A percentile compares a stretch with the other conserved stretches of the same genome.
Evolutionary conservation across 352 stramenopile species (phyloP).

Genomic region (Phytopythium sindhum): DNA sequence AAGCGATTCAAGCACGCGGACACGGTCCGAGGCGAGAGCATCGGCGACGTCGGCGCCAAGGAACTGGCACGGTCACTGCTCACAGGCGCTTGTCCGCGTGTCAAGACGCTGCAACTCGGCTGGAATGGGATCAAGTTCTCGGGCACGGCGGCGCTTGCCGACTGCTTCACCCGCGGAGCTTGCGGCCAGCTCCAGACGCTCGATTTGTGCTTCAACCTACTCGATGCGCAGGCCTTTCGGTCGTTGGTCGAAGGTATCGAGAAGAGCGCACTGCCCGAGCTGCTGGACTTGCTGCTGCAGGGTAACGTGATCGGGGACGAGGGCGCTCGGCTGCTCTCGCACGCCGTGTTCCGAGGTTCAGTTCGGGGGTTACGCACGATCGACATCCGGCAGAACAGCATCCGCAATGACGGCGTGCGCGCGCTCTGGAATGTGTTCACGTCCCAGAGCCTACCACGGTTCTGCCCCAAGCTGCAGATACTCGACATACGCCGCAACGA

Average conservation of each 20-base stretch:
- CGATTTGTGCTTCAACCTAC: slow-evolving; percentile 63
- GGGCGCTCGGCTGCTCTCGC: slow-evolving; percentile 46
- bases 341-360: slow-evolving; percentile 53
- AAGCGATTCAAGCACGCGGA: slow-evolving; percentile 75
- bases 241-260: slow-evolving; percentile 41
- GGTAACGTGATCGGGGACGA: slow-evolving; percentile 62
- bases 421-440: slow-evolving; percentile 76
- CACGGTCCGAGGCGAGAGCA: slow-evolving; percentile 48
- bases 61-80: slow-evolving; percentile 61
- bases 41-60: slow-evolving; percentile 49
- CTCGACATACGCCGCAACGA: slow-evolving; percentile 68
- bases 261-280: slow-evolving; percentile 46
- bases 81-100: slow-evolving; percentile 58
- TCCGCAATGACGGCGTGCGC: slow-evolving; percentile 51
- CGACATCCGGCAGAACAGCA: slow-evolving; percentile 63
- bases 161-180: slow-evolving; percentile 51
- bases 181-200: slow-evolving; percentile 52
- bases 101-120: slow-evolving; percentile 49
- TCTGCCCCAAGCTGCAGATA: slow-evolving; percentile 57
- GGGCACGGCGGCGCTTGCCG: slow-evolving; percentile 40
- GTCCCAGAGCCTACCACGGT: slow-evolving; percentile 37
- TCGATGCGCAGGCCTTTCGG: slow-evolving; percentile 39
- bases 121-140: slow-evolving; percentile 71
- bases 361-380: slow-evolving; percentile 37
- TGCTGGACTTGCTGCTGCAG: slow-evolving; percentile 45